Evolutionary conservation across 1,139 yeast genomes (phyloP), one percentile per base, ranked within the genome.

Genomic region (Zygoascus hellenicus): DNA sequence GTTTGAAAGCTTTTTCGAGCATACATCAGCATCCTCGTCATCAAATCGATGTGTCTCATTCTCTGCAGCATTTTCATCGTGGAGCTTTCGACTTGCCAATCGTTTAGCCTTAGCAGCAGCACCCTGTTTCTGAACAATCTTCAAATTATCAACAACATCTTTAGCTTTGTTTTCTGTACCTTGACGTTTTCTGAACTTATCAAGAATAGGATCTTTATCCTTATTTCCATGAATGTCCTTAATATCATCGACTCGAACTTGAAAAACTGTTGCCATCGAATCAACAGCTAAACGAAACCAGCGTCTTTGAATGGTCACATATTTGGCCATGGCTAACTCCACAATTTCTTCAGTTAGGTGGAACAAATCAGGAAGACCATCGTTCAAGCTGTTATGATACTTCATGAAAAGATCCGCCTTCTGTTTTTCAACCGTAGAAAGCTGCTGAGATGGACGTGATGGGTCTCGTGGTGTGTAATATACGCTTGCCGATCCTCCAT

Each of bases 351-450:
- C 59, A 2, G 60, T 59, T 30, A 54, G 46, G 10, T 42, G 46
- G 35, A 61, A 54, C 43, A 60, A 52, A 16, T 54, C 57, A 1
- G 66, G 63, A 28, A 63, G 48, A 40, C 62, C 66, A 34, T 50
- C 54, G 37, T 61, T 61, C 33, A 63, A 45, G 39, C 54, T 48
- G 32, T 54, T 51, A 50, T 62, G 65, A 35, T 53, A 50, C 43
- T 53, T 52, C 37, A 59, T 51, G 47, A 59, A 57, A 14, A 50
- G 45, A 43, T 58, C 60, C 1, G 65, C 63, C 29, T 48, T 49
- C 14, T 49, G 49, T 22, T 39, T 29, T 28, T 53, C 54, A 10
- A 41, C 38, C 4, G 43, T 42, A 10, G 53, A 45, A 11, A 48
- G 41, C 31, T 47, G 42, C 28, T 45, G 51, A 7, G 42, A 44